phyloP scores from a whole-genome alignment of 192 early-diverging fungal species.

The Coemansia javaensis region DNA sequence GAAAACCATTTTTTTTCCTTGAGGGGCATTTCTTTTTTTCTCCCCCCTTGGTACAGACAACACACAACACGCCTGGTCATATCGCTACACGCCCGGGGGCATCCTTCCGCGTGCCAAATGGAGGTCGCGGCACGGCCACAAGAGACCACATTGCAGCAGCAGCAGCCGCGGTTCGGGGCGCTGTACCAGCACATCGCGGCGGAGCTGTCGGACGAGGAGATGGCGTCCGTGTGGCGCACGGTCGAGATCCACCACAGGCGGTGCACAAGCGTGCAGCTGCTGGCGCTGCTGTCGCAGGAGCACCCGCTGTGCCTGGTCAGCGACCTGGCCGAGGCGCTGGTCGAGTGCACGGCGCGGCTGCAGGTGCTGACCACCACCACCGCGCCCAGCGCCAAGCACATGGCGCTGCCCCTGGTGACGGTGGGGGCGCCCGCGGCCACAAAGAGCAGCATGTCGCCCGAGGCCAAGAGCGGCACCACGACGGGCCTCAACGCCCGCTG shows the following conservation, averaged over 20 bases:
- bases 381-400: too few relatives aligned
- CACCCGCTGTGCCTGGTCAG: constrained; percentile 8
- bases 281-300: background rate
- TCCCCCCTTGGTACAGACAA: too few relatives aligned
- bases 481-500: constrained; percentile 10
- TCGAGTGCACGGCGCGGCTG: background rate
- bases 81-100: too few relatives aligned
- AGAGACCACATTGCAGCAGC: background rate
- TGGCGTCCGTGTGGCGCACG: constrained; percentile 1
- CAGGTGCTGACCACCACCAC: too few relatives aligned
- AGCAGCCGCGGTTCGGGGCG: background rate
- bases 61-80: too few relatives aligned
- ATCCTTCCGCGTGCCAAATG: too few relatives aligned
- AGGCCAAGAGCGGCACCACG: too few relatives aligned
- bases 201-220: constrained; percentile 16
- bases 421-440: too few relatives aligned
- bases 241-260: background rate
- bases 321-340: constrained; percentile 3
- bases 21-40: background rate
- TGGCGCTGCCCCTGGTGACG: too few relatives aligned
- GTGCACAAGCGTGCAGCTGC: background rate
- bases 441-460: too few relatives aligned
- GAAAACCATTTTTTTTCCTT: background rate
- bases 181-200: constrained; percentile 9
- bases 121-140: too few relatives aligned